phyloP scores from a whole-genome alignment of 345 rosid species.

The Linum tenue region DNA sequence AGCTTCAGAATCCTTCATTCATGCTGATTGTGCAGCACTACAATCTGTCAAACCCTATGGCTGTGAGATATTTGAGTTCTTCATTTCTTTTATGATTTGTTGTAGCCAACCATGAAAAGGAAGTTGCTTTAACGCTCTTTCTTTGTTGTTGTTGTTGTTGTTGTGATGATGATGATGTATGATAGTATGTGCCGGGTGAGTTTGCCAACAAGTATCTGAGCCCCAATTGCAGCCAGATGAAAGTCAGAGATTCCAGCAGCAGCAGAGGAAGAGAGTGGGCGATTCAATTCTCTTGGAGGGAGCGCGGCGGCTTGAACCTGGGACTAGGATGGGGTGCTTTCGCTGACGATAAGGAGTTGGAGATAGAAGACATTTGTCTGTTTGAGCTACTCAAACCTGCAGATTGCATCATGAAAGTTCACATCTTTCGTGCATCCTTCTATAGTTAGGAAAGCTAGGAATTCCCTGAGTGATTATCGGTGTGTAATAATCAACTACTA shows the following conservation, averaged over 20 bases:
- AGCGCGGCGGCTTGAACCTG: neutral
- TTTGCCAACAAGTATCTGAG: neutral
- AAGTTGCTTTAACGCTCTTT: neutral
- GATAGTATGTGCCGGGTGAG: neutral
- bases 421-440: neutral
- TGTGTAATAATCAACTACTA: constrained; percentile 26
- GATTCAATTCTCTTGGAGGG: neutral
- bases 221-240: neutral
- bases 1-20: neutral
- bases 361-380: neutral
- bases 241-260: neutral
- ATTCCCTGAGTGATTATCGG: too few relatives aligned
- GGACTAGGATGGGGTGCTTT: neutral
- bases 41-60: neutral
- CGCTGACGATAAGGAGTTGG: neutral
- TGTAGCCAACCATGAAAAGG: too few relatives aligned
- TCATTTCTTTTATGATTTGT: neutral
- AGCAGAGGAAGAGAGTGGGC: neutral
- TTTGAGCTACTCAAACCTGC: neutral
- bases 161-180: neutral
- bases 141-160: neutral
- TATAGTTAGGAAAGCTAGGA: too few relatives aligned
- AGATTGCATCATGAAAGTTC: neutral
- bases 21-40: neutral
- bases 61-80: neutral